Evolutionary conservation across 1,284 basidiomycete species (phyloP).

Genomic region (Papiliotrema flavescens): DNA sequence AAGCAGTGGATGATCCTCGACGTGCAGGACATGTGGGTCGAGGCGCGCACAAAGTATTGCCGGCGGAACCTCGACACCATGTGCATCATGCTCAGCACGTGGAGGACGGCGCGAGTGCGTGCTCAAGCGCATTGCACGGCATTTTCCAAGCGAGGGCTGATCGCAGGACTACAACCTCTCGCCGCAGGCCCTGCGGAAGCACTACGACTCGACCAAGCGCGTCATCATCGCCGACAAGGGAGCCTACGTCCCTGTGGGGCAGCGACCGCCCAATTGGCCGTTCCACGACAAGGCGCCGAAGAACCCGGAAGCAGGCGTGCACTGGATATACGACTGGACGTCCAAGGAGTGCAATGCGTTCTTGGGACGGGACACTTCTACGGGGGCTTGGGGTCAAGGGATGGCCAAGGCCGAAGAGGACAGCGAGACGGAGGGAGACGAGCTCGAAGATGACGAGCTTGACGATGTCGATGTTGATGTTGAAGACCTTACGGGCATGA

Average conservation of each 20-base stretch:
- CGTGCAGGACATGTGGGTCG: not conserved
- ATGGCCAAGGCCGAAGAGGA: not conserved
- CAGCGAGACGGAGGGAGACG: not conserved
- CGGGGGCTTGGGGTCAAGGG: too few species aligned
- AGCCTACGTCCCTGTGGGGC: not conserved
- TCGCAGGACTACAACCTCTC: conserved; percentile 1
- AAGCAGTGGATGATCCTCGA: conserved; percentile 2
- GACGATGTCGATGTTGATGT: not conserved
- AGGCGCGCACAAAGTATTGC: conserved; percentile 1
- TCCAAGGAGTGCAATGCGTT: not conserved
- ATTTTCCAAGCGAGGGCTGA: too few species aligned
- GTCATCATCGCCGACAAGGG: not conserved
- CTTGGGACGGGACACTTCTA: not conserved
- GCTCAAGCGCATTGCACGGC: too few species aligned
- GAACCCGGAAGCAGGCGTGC: not conserved
- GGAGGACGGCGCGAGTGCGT: not conserved
- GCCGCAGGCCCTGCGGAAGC: not conserved
- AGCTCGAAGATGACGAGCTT: not conserved
- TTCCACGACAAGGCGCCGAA: not conserved
- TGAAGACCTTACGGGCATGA: not conserved
- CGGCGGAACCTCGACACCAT: not conserved
- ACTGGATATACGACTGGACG: not conserved
- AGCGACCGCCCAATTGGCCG: conserved; percentile 1
- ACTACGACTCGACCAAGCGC: not conserved
- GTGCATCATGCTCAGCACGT: conserved; percentile 1